These are phyloP conservation scores for Candida dubliniensis DNA, from an alignment of 1,139 yeast genomes.

Conservation along the genomic window DNA sequence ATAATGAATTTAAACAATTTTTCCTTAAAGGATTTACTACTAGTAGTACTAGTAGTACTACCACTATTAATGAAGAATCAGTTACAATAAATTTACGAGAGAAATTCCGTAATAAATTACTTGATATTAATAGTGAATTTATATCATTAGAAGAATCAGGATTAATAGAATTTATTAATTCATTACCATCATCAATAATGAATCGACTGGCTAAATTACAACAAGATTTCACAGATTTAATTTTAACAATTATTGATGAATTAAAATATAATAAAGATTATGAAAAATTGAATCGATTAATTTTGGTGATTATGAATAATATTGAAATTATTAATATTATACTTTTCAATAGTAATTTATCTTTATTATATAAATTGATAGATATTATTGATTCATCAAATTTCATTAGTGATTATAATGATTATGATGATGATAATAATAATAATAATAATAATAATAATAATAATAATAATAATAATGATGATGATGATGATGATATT, in stretches of 20 bases:
- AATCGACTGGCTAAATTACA: slow-evolving; percentile 42
- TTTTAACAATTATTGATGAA: slow-evolving; percentile 35
- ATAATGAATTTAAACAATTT: slow-evolving; percentile 53
- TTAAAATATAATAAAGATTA: slow-evolving; percentile 40
- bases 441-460: slow-evolving; percentile 28
- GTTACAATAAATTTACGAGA: slow-evolving; percentile 17
- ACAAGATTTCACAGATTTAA: slow-evolving; percentile 33
- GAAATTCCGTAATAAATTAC: slow-evolving; percentile 33
- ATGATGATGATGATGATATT: slow-evolving; percentile 45
- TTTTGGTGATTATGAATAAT: slow-evolving; percentile 46
- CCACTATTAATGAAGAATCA: neutral
- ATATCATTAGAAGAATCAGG: slow-evolving; percentile 55
- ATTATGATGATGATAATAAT: slow-evolving; percentile 40
- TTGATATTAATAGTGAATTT: slow-evolving; percentile 53
- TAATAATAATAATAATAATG: slow-evolving; percentile 38
- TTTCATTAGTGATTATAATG: slow-evolving; percentile 39
- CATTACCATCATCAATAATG: slow-evolving; percentile 21
- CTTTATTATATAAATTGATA: slow-evolving; percentile 25
- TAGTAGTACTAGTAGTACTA: slow-evolving; percentile 17
- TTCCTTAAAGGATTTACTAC: slow-evolving; percentile 47
- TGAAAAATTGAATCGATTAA: slow-evolving; percentile 49
- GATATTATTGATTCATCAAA: slow-evolving; percentile 35
- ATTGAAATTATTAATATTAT: slow-evolving; percentile 43
- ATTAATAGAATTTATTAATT: slow-evolving; percentile 37
- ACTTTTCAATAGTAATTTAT: slow-evolving; percentile 30